Base-by-base conservation (phyloP, 2,329 filamentous ascomycete genomes). In the Ceratocystiopsis brevicomis region DNA sequence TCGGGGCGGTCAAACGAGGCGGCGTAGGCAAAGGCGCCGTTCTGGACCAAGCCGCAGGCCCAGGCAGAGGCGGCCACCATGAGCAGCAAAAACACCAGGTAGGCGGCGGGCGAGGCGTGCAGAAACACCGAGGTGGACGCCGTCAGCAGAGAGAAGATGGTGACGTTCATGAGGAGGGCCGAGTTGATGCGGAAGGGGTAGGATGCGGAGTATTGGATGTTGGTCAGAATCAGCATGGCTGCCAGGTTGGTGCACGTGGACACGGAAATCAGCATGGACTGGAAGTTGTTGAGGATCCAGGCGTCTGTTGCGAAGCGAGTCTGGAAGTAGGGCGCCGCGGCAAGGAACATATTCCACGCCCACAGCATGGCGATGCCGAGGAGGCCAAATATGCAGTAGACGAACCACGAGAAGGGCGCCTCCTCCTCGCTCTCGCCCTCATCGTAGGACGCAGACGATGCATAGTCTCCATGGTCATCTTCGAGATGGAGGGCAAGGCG, bases 291-390 rank as follows among this genome's bases (percentile, higher is more conserved):
- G 34, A 78, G 68, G 45, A 92, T 78, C 68, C 76, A 81, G 43
- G 73, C 63, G 56, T 78, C 74, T 47, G 69, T 67, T 39, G 70
- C 64, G 59, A 96, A 93, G 52, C 88, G 84, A 41, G 67, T 69
- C 54, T 87, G 77, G 62, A 96, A 95, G 66, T 96, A 96, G 5
- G 88, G 85, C 2, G 85, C 84, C 10, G 88, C 86, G 39, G 90
- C 88, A 52, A 96, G 74, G 60, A 96, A 95, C 88, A 95, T 95
- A 65, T 96, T 96, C 88, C 88, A 96, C 44, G 88, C 86, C 88
- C 88, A 96, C 38, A 96, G 69, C 90, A 96, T 96, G 42, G 87
- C 83, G 45, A 94, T 69, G 41, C 90, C 90, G 21, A 96, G 66
- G 41, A 94, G 64, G 44, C 81, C 66, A 60, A 96, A 96, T 56